These are phyloP conservation scores for Suhomyces panamericanus DNA, from an alignment of 1,139 yeast genomes.

Conservation along the genomic window DNA sequence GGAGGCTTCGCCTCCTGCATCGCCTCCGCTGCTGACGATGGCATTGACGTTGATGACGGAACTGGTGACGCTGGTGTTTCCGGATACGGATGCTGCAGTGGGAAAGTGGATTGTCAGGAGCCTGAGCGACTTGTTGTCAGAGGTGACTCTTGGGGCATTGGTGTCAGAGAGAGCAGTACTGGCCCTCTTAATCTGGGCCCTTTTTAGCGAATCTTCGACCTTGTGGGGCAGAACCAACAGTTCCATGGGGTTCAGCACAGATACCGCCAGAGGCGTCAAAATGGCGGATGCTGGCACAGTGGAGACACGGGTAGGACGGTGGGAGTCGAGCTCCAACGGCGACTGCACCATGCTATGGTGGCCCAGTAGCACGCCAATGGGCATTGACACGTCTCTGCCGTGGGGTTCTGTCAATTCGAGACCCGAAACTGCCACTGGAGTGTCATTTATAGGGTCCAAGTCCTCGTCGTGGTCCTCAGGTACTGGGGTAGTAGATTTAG, in stretches of 20 bases:
- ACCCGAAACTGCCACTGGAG: conserved; percentile 3
- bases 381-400: background rate
- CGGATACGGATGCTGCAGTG: conserved; percentile 15
- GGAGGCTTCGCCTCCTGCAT: background rate
- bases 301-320: background rate
- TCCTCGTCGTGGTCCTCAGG: conserved; percentile 3
- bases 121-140: conserved; percentile 34
- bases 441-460: conserved; percentile 6
- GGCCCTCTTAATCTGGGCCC: background rate
- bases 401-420: background rate
- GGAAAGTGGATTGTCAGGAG: conserved; percentile 27
- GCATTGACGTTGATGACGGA: conserved; percentile 39
- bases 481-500: conserved; percentile 6
- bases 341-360: background rate
- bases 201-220: background rate
- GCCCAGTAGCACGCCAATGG: background rate
- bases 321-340: conserved; percentile 1
- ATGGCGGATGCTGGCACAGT: background rate
- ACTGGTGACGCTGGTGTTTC: conserved; percentile 27
- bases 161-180: background rate
- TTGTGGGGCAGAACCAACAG: background rate
- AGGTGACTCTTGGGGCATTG: conserved; percentile 28
- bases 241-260: background rate
- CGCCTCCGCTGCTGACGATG: conserved; percentile 5
- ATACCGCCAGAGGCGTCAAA: background rate